A percentile compares a stretch with the other conserved stretches of the same genome.
These are phyloP conservation scores for Hericium erinaceus DNA, from an alignment of 768 basidiomycete species.

Conservation along the genomic window DNA sequence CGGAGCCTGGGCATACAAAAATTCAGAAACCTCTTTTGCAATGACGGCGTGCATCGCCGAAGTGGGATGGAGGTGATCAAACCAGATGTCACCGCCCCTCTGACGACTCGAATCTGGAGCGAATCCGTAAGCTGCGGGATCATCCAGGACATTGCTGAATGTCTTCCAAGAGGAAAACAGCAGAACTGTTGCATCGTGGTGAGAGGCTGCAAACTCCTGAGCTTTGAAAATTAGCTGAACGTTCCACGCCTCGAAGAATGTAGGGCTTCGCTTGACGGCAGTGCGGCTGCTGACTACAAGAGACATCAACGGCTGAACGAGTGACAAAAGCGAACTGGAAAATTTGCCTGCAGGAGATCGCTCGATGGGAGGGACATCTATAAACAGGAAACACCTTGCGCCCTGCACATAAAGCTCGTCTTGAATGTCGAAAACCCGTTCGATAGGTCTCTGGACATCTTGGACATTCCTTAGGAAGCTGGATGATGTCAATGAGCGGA, in stretches of 20 bases:
- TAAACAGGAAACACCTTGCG: conserved; percentile 44
- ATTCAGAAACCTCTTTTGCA: conserved; percentile 33
- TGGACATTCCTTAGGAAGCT: conserved; percentile 11
- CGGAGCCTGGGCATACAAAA: conserved; percentile 19
- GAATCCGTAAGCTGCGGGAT: conserved; percentile 35
- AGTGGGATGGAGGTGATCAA: conserved; percentile 47
- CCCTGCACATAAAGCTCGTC: conserved; percentile 38
- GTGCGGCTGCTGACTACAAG: too few species aligned
- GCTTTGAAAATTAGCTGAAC: conserved; percentile 6
- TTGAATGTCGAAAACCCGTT: conserved; percentile 34
- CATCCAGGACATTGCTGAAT: conserved; percentile 40
- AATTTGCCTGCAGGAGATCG: conserved; percentile 31
- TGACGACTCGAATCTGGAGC: conserved; percentile 21
- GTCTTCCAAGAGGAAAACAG: conserved; percentile 38
- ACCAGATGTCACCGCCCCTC: conserved; percentile 36
- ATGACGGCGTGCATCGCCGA: conserved; percentile 39
- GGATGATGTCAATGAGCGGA: neutral
- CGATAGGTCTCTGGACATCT: conserved; percentile 19
- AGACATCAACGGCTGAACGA: too few species aligned
- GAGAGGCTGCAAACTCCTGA: conserved; percentile 26
- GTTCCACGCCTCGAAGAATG: too few species aligned
- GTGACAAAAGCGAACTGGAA: too few species aligned
- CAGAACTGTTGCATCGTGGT: conserved; percentile 38
- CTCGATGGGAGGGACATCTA: conserved; percentile 50
- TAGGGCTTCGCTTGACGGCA: too few species aligned